Evolutionary conservation across 176 grass and related monocot species (phyloP).

Genomic region (Stipa capillata): DNA sequence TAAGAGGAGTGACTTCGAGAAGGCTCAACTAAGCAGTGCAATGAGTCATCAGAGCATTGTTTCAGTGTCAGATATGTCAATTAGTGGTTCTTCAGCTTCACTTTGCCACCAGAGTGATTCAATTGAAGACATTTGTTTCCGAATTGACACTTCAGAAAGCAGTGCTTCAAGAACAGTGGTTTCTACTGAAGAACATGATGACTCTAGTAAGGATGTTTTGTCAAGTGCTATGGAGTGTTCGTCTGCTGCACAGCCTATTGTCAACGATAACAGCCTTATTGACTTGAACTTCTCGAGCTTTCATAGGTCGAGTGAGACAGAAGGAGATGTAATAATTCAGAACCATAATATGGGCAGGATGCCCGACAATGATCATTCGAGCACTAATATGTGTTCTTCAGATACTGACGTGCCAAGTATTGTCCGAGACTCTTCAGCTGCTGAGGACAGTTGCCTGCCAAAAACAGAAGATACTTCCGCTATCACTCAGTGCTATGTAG

Average conservation of each 20-base stretch:
- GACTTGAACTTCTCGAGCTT: conserved; percentile 7
- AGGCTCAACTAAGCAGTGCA: conserved; percentile 32
- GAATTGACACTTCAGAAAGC: conserved; percentile 27
- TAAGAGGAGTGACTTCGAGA: conserved; percentile 51
- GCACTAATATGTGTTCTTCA: conserved; percentile 20
- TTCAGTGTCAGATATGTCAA: conserved; percentile 79
- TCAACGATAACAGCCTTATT: conserved; percentile 27
- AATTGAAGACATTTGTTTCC: conserved; percentile 32
- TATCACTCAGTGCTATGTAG: conserved; percentile 11
- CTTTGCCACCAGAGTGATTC: conserved; percentile 37
- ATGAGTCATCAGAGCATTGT: conserved; percentile 47
- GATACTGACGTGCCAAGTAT: conserved; percentile 27
- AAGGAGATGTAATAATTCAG: conserved; percentile 7
- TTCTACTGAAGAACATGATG: conserved; percentile 10
- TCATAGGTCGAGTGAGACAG: conserved; percentile 10
- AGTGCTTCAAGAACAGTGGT: conserved; percentile 22
- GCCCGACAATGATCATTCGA: conserved; percentile 25
- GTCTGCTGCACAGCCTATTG: conserved; percentile 20
- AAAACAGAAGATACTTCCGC: conserved; percentile 26
- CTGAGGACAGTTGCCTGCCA: conserved; percentile 12
- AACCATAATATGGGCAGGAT: conserved; percentile 9
- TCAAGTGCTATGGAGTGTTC: conserved; percentile 26
- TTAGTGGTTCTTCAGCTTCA: conserved; percentile 44
- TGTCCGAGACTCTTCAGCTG: conserved; percentile 5
- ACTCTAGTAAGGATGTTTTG: conserved; percentile 22